Conservation (phyloP, 805 yeast species). For the Kodamaea fukazawae region DNA sequence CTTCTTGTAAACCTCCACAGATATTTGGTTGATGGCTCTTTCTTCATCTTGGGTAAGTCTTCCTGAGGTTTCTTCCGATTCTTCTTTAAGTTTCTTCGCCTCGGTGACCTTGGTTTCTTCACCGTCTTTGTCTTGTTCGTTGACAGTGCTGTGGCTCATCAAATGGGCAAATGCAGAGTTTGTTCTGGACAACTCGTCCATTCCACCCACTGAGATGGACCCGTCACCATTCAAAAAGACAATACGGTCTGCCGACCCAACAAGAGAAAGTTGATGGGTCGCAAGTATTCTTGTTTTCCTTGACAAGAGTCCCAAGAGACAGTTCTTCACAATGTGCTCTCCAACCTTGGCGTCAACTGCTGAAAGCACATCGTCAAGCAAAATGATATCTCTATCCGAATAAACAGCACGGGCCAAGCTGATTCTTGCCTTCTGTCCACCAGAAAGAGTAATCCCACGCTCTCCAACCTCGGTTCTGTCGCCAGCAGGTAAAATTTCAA, state of each 20-base stretch:
- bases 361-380: conserved; percentile 76
- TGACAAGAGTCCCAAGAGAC: conserved; percentile 57
- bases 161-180: conserved; percentile 34
- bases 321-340: conserved; percentile 67
- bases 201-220: conserved; percentile 56
- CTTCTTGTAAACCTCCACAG: conserved; percentile 28
- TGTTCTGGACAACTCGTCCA: conserved; percentile 47
- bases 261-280: conserved; percentile 76
- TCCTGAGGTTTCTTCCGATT: conserved; percentile 18
- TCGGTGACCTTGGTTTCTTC: background rate
- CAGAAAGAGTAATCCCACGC: conserved; percentile 81
- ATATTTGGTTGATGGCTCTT: conserved; percentile 25
- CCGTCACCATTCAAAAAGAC: conserved; percentile 69
- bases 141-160: conserved; percentile 30
- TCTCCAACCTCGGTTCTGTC: conserved; percentile 82
- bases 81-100: background rate
- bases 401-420: conserved; percentile 78
- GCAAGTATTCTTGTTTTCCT: conserved; percentile 72
- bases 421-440: conserved; percentile 85
- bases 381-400: conserved; percentile 59
- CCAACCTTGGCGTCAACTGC: conserved; percentile 89
- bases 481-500: conserved; percentile 66
- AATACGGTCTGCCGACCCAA: conserved; percentile 65
- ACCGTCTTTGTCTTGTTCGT: conserved; percentile 20
- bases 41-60: conserved; percentile 16